Base-by-base conservation (phyloP, 176 grass and related monocot genomes). In the Paspalum notatum region DNA sequence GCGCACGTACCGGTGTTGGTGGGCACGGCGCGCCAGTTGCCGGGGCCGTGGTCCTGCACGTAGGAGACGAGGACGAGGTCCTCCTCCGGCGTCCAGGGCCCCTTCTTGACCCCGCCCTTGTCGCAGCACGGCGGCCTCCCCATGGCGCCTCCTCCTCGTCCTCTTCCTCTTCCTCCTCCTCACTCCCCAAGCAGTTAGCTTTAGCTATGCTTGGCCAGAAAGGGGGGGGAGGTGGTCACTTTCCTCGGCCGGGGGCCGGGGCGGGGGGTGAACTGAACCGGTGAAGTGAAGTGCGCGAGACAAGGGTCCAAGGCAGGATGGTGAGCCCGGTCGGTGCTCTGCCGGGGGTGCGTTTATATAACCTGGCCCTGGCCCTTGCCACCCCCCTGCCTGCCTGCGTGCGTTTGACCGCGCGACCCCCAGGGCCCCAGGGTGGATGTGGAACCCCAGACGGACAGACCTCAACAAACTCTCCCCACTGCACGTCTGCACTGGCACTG, bases 51-150 rank as follows among this genome's bases (percentile, higher is more conserved):
- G 8, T 94, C 89, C 67, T 94, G 91, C 49, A 94, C 80, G 80
- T 94, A 91, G 64, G 85, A 88, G 38, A 94, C 91, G 53, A 94
- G 88, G 64, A 91, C 47, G 79, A 94, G 91, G 62, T 94, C 91
- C 88, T 94, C 91, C 69, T 94, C 91, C 42, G 91, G 91, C 62
- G 89, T 94, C 91, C 91, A 94, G 2, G 91, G 91, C 24, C 91
- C 91, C 82, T 93, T 93, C 85, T 93, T 93, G 81, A 93, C 77
- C 32, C 78, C 91, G 43, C 15, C 75, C 68, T 86, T 91, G 20
- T 89, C 89, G 84, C 89, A 94, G 70, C 85, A 94, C 71, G 91
- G 89, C 43, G 83, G 79, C 84, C 91, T 91, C 67, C 79, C 91
- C 91, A 94, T 94, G 21, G 16, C 58, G 3, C 13, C 4, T 11